A percentile compares a stretch with the other conserved stretches of the same genome.
These are phyloP conservation scores for Capsicum rhomboideum DNA, from an alignment of 257 asterid species.

Conservation along the genomic window DNA sequence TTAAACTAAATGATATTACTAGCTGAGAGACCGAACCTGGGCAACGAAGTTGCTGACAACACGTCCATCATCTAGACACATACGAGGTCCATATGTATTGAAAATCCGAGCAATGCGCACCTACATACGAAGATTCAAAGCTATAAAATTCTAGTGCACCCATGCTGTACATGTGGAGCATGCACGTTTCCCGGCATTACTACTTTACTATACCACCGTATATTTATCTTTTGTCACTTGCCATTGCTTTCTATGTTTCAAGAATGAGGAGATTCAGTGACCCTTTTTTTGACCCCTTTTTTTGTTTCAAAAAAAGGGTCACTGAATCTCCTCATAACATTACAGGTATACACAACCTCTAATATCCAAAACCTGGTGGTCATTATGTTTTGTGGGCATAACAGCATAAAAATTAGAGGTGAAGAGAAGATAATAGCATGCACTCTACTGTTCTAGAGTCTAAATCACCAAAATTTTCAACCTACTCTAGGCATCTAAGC, in stretches of 20 bases:
- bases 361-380: not conserved
- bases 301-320: no score
- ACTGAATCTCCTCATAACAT: not conserved
- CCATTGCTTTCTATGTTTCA: not conserved
- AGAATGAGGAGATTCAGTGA: not conserved
- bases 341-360: not conserved
- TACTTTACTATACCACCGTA: not conserved
- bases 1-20: not conserved
- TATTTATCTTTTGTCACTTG: not conserved
- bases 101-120: slow-evolving; percentile 97
- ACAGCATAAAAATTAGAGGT: not conserved
- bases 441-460: not conserved
- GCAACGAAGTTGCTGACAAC: slow-evolving; percentile 97
- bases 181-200: not conserved
- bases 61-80: slow-evolving; percentile 99
- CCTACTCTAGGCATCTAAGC: not conserved
- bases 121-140: slow-evolving; percentile 21
- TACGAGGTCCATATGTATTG: slow-evolving; percentile 95
- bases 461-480: not conserved
- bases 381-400: not conserved
- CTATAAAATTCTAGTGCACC: not conserved
- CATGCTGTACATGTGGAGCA: not conserved
- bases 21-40: slow-evolving; percentile 49
- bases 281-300: no score
- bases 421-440: not conserved